phyloP scores from a whole-genome alignment of 495 filamentous ascomycete species.

The Aspergillus sparsus region DNA sequence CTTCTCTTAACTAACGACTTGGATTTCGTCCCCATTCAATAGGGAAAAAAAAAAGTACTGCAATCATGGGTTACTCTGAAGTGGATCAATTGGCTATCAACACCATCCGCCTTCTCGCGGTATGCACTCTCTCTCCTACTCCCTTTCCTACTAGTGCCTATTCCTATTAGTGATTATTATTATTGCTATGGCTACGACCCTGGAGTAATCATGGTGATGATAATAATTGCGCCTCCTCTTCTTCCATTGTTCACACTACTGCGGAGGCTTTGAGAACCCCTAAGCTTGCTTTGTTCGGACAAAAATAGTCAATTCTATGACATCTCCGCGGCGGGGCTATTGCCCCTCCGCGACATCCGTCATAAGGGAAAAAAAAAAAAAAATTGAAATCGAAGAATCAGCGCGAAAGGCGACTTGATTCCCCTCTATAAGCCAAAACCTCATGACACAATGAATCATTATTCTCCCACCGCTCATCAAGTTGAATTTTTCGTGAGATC shows the following conservation, averaged over 20 bases:
- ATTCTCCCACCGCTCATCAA: not conserved
- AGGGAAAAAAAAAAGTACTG: conserved; percentile 32
- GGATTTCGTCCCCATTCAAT: conserved; percentile 8
- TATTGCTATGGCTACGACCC: not conserved
- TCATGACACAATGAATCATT: not conserved
- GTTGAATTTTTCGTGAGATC: not conserved
- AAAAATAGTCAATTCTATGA: too few relatives aligned
- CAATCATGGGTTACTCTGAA: conserved; percentile 87
- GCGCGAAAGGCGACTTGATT: not conserved
- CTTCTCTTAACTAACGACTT: conserved; percentile 12
- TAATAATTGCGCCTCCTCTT: too few relatives aligned
- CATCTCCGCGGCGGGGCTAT: too few relatives aligned
- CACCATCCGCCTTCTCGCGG: conserved; percentile 94
- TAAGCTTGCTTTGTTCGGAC: too few relatives aligned
- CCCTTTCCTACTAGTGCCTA: conserved; percentile 8
- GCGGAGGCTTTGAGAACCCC: not conserved
- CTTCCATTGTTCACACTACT: too few relatives aligned
- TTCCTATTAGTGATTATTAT: conserved; percentile 19
- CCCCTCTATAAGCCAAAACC: not conserved
- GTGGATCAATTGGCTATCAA: conserved; percentile 89
- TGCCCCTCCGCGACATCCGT: too few relatives aligned
- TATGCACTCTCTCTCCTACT: conserved; percentile 44
- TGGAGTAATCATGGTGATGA: not conserved
- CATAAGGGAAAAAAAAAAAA: too few relatives aligned
- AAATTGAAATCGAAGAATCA: not conserved